Percentiles rank a stretch among this genome's conserved stretches.
Evolutionary conservation across 352 stramenopile genomes (phyloP).

Genomic region (Globisporangium uncinulatum): DNA sequence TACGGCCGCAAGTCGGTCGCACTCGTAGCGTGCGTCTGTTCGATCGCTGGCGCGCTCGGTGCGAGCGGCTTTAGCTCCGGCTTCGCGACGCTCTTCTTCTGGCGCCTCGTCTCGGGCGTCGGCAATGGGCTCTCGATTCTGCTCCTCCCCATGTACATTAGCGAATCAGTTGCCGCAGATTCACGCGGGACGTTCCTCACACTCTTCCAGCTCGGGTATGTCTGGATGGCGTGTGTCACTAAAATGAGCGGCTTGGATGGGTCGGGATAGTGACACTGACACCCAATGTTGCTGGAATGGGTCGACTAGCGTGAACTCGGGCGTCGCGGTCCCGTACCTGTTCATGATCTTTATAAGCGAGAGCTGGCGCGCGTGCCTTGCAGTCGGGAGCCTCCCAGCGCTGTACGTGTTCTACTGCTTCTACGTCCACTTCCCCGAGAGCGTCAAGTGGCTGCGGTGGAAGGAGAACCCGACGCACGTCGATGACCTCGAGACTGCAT

Average conservation of each 20-base stretch:
- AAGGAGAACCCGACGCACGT: conserved; percentile 48
- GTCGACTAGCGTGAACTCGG: conserved; percentile 56
- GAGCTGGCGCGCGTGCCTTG: conserved; percentile 73
- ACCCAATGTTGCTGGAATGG: neutral
- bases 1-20: conserved; percentile 69
- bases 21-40: conserved; percentile 68
- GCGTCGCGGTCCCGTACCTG: conserved; percentile 67
- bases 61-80: conserved; percentile 45
- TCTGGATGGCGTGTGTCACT: neutral
- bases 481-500: conserved; percentile 30
- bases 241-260: too few species aligned
- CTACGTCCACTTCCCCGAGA: conserved; percentile 67
- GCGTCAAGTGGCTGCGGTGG: conserved; percentile 69
- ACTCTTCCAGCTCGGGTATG: conserved; percentile 76
- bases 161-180: conserved; percentile 63
- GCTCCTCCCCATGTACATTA: conserved; percentile 87
- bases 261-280: neutral
- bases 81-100: conserved; percentile 60
- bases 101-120: conserved; percentile 65
- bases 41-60: conserved; percentile 57
- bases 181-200: conserved; percentile 66
- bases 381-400: conserved; percentile 60
- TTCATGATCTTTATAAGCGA: conserved; percentile 76
- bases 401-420: conserved; percentile 79
- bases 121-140: conserved; percentile 83